Base-by-base conservation (phyloP, 192 early-diverging fungal species). In the Coemansia reversa region DNA sequence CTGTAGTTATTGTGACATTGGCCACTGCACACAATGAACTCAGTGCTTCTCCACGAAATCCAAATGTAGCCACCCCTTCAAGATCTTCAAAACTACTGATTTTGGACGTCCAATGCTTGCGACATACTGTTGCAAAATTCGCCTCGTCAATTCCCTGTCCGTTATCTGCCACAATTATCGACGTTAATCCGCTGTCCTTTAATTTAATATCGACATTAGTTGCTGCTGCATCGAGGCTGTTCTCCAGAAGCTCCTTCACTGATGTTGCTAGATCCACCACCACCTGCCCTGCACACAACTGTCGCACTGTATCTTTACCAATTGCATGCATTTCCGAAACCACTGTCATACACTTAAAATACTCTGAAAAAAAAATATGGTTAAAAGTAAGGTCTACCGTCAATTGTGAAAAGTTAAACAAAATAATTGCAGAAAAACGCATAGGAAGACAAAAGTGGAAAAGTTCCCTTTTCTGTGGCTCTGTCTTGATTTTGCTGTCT, bases 191-290 rank as follows among this genome's bases (percentile, higher is more conserved):
- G 76, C 85, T 77, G 52, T 95, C 88, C 57, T 88, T 90, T 56
- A 98, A 83, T 24, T 84, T 79, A 33, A 99, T 84, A 33, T 94
- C 94, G 73, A 99, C 85, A 5, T 75, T 55, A 0, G 92, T 92
- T 3, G 97, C 87, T 0, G 86, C 81, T 0, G 97, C 93, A 66
- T 99, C 97, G 5, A 98, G 67, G 48, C 88, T 87, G 75, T 99
- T 99, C 65, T 99, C 97, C 28, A 99, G 70, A 7, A 99, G 83
- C 70, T 99, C 97, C 82, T 99, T 98, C 16, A 91, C 88, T 11
- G 92, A 86, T 0, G 87, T 92, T 9, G 87, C 78, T 39, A 96
- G 85, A 68, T 95, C 92, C 12, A 91, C 70, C 24, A 98, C 86
- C 24, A 94, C 94, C 52, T 98, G 94, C 7, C 92, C 91, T 2